Conservation (phyloP, 768 basidiomycete species). For the Russula vinacea region DNA sequence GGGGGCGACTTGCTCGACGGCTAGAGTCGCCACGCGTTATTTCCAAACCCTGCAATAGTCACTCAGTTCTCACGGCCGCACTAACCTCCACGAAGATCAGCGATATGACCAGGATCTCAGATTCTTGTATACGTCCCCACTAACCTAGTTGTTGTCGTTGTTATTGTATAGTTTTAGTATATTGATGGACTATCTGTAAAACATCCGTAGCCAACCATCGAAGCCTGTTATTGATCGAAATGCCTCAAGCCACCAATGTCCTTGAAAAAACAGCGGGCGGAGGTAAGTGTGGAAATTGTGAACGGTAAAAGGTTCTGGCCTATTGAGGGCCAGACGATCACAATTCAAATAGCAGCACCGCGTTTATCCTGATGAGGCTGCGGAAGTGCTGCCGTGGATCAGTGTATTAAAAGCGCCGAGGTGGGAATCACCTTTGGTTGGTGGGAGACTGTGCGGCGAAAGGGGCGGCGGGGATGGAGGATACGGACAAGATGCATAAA, state of each 20-base stretch:
- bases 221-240: slow-evolving; percentile 9
- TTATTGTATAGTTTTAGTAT: slow-evolving; percentile 8
- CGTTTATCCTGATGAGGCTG: slow-evolving; percentile 9
- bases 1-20: slow-evolving; percentile 41
- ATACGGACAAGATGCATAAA: background rate
- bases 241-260: background rate
- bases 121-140: slow-evolving; percentile 4
- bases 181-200: slow-evolving; percentile 5
- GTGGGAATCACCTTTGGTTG: background rate
- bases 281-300: background rate
- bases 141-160: background rate
- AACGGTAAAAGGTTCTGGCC: background rate
- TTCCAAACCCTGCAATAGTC: slow-evolving; percentile 12
- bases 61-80: slow-evolving; percentile 1
- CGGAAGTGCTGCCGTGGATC: slow-evolving; percentile 10
- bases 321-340: background rate
- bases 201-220: slow-evolving; percentile 1
- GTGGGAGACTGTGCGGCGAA: slow-evolving; percentile 18
- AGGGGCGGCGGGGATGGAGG: background rate
- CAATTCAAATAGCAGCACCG: slow-evolving; percentile 8
- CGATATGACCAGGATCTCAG: slow-evolving; percentile 4
- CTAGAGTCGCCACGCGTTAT: slow-evolving; percentile 17
- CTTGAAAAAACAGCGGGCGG: background rate
- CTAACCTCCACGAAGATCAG: background rate
- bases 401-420: slow-evolving; percentile 10